These are phyloP conservation scores for Cutaneotrichosporon sp. DNA, from an alignment of 1,284 basidiomycete species.

Conservation along the genomic window DNA sequence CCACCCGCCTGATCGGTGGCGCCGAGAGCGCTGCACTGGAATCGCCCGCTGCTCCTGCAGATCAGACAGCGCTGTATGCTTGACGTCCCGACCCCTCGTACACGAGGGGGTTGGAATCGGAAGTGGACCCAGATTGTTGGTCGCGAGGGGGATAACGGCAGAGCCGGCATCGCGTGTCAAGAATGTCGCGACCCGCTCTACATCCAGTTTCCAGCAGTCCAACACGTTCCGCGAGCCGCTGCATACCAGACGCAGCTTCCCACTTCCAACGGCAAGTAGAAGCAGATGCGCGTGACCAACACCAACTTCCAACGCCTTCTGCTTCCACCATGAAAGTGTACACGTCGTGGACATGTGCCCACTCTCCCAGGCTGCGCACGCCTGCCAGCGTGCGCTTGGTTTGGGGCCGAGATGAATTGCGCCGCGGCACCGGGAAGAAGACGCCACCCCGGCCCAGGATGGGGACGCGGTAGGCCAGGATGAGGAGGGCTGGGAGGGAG, in stretches of 20 bases:
- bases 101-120: background rate
- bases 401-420: background rate
- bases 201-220: background rate
- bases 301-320: no score
- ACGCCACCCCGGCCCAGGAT: background rate
- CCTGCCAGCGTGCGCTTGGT: no score
- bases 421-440: background rate
- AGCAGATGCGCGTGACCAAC: background rate
- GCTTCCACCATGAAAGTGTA: no score
- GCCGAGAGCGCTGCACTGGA: no score
- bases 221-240: background rate
- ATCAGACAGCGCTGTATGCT: background rate
- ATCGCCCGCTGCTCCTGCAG: background rate
- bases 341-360: background rate
- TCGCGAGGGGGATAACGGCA: conserved; percentile 1
- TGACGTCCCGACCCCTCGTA: background rate
- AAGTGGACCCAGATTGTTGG: background rate
- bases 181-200: background rate
- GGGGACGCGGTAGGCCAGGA: background rate
- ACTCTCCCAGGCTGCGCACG: no score
- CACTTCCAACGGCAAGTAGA: background rate
- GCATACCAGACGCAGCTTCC: background rate
- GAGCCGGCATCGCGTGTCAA: background rate
- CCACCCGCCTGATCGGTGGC: no score
- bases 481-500: no score